Conservation (phyloP, 73 alveolate species). For the Stentor coeruleus region DNA sequence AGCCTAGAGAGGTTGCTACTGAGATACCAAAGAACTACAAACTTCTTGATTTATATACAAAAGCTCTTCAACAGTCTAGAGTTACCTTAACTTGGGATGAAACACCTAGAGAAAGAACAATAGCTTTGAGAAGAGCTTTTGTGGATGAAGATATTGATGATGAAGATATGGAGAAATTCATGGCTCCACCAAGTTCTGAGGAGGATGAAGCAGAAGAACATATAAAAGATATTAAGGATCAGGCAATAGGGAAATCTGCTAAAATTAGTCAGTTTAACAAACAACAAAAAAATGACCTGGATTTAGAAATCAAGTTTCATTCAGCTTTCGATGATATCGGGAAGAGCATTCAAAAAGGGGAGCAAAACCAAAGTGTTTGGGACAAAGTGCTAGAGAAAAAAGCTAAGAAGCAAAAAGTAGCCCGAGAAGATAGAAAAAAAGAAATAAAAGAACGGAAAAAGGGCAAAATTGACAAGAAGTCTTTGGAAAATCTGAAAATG, state of each 20-base stretch:
- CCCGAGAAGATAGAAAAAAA: background rate
- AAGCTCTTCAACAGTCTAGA: constrained; percentile 82
- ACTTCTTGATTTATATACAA: constrained; percentile 45
- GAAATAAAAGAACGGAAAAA: constrained; percentile 28
- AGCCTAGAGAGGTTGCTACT: constrained; percentile 71
- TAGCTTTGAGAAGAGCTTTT: constrained; percentile 39
- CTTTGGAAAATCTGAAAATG: constrained; percentile 35
- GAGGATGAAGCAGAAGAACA: constrained; percentile 59
- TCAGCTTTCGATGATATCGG: constrained; percentile 49
- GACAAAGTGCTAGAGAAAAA: constrained; percentile 25
- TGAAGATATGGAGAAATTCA: constrained; percentile 64
- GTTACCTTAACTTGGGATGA: constrained; percentile 93
- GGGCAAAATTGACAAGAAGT: constrained; percentile 23
- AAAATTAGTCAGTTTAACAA: constrained; percentile 9
- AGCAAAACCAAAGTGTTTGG: constrained; percentile 65
- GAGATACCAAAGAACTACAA: constrained; percentile 85
- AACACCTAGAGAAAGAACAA: constrained; percentile 66
- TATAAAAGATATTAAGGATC: constrained; percentile 32
- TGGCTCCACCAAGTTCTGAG: background rate
- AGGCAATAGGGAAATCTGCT: background rate
- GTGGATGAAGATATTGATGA: constrained; percentile 66
- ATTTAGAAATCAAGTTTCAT: constrained; percentile 57
- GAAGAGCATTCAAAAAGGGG: constrained; percentile 67
- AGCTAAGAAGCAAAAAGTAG: constrained; percentile 29
- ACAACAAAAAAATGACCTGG: constrained; percentile 32